phyloP scores from a whole-genome alignment of 2,329 filamentous ascomycete genomes.

The Ilyonectria destructans region DNA sequence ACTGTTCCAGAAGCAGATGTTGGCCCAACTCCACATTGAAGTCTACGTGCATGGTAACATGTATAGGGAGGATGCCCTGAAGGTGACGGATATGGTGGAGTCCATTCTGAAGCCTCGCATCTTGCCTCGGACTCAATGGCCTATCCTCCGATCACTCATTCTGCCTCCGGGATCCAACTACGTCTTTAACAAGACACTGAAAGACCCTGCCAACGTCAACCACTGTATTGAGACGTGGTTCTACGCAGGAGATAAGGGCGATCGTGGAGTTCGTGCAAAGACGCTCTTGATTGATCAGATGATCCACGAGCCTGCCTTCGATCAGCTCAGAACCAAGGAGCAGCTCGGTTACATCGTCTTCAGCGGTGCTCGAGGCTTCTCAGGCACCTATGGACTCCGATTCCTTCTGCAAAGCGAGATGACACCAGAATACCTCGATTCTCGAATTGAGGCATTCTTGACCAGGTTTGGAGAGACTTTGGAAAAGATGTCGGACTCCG shows the following conservation, averaged over 20 bases:
- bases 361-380: conserved; percentile 79
- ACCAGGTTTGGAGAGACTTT: conserved; percentile 76
- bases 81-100: conserved; percentile 87
- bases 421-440: conserved; percentile 86
- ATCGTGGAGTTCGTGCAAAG: conserved; percentile 82
- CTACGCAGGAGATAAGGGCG: conserved; percentile 78
- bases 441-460: conserved; percentile 90
- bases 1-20: conserved; percentile 83
- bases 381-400: conserved; percentile 88
- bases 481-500: conserved; percentile 82
- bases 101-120: conserved; percentile 81
- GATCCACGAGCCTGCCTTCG: conserved; percentile 92
- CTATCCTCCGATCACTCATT: conserved; percentile 82
- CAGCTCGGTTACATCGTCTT: conserved; percentile 98
- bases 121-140: conserved; percentile 85
- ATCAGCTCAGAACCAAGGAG: conserved; percentile 96
- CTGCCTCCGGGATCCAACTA: conserved; percentile 87
- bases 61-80: conserved; percentile 92
- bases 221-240: conserved; percentile 88
- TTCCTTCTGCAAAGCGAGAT: conserved; percentile 96
- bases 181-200: conserved; percentile 84
- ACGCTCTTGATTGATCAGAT: conserved; percentile 90
- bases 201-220: conserved; percentile 91
- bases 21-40: conserved; percentile 90
- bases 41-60: conserved; percentile 92